These are phyloP conservation scores for Diaporthe sp. DNA, from an alignment of 2,329 filamentous ascomycete species.

Conservation along the genomic window DNA sequence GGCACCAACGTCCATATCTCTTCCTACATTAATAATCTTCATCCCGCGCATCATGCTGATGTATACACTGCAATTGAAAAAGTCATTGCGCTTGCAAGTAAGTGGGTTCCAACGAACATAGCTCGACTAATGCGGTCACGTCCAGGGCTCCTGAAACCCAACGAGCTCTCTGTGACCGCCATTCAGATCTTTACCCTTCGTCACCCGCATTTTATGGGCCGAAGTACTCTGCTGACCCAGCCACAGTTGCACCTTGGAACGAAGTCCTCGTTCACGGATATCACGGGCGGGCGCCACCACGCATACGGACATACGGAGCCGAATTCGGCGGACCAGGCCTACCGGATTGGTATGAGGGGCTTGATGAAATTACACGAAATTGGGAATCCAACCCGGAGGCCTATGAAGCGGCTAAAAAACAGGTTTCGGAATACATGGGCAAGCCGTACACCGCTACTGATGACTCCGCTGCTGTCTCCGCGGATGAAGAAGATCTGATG, in stretches of 20 bases:
- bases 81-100: slow-evolving; percentile 50
- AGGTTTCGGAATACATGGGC: not conserved
- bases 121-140: not conserved
- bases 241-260: slow-evolving; percentile 58
- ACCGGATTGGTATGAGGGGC: not conserved
- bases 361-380: not conserved
- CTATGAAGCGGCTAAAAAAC: not conserved
- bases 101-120: not conserved
- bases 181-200: no score
- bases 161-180: not conserved
- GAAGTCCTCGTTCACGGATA: slow-evolving; percentile 42
- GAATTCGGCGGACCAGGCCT: not conserved
- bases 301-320: not conserved
- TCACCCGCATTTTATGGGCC: not conserved
- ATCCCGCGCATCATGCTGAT: slow-evolving; percentile 56
- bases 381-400: not conserved
- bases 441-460: not conserved
- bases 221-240: not conserved
- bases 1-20: slow-evolving; percentile 56
- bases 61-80: slow-evolving; percentile 55
- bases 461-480: not conserved
- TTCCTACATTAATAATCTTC: slow-evolving; percentile 69
- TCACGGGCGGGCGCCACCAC: slow-evolving; percentile 4
- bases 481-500: not conserved
- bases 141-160: not conserved